Evolutionary conservation across 1,284 basidiomycete genomes (phyloP).

Genomic region (Vanrija sp.): DNA sequence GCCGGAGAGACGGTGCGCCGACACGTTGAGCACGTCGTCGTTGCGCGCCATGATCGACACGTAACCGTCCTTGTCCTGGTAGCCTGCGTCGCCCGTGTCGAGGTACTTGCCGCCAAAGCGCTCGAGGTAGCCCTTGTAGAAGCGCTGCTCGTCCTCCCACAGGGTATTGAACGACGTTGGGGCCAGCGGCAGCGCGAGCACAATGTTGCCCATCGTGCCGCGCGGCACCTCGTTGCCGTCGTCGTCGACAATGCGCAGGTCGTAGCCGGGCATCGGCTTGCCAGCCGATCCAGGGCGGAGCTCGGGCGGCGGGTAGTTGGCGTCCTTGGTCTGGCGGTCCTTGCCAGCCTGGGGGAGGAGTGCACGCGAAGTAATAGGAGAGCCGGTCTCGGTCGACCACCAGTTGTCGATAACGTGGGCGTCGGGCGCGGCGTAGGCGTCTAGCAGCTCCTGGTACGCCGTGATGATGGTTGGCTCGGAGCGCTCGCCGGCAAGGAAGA

Average conservation of each 20-base stretch:
- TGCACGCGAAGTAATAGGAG: conserved; percentile 39
- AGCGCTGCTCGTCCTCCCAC: conserved; percentile 76
- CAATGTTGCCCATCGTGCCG: conserved; percentile 21
- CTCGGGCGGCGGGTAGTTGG: conserved; percentile 6
- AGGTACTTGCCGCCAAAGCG: conserved; percentile 45
- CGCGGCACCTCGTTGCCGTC: conserved; percentile 12
- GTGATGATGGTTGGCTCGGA: conserved; percentile 20
- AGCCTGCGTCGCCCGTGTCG: conserved; percentile 92
- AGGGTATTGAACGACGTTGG: conserved; percentile 63
- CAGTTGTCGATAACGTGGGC: conserved; percentile 78
- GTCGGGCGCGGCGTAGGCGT: conserved; percentile 14
- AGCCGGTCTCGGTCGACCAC: conserved; percentile 94
- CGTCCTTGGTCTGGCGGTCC: conserved; percentile 48
- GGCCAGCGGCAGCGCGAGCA: conserved; percentile 81
- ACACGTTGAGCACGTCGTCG: conserved; percentile 65
- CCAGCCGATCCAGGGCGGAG: conserved; percentile 19
- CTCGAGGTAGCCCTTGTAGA: conserved; percentile 86
- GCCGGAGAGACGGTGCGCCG: conserved; percentile 88
- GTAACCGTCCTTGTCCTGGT: conserved; percentile 87
- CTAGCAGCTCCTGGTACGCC: conserved; percentile 19
- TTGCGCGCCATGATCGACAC: conserved; percentile 95
- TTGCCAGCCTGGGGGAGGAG: conserved; percentile 62
- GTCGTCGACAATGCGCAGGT: conserved; percentile 22
- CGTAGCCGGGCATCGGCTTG: conserved; percentile 21
- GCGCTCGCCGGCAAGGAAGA: conserved; percentile 22